Base-by-base conservation (phyloP, 2,329 filamentous ascomycete genomes). In the Cadophora sp. region DNA sequence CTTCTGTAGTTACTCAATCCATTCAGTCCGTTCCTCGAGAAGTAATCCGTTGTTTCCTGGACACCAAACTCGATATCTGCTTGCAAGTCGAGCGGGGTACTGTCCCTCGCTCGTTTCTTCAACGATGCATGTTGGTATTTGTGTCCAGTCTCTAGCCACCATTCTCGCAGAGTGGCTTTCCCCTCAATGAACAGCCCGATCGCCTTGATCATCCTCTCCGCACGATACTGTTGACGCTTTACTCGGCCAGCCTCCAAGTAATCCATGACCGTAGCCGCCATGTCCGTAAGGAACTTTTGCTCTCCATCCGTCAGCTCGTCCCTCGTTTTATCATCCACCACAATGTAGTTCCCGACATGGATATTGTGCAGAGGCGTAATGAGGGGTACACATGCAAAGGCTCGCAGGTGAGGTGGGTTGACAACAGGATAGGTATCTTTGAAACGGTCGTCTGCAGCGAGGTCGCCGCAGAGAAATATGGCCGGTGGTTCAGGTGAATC, bases 361-460 rank as follows among this genome's bases (percentile, higher is more conserved):
- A 85, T 83, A 33, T 85, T 83, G 43, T 82, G 83, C 6, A 74
- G 73, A 0, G 83, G 83, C 3, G 85, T 87, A 30, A 83, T 82
- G 63, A 91, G 85, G 0, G 89, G 89, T 0, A 89, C 87, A 20
- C 84, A 85, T 6, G 85, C 85, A 66, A 87, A 86, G 72, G 88
- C 88, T 55, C 78, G 77, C 36, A 81, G 76, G 39, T 76, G 68
- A 0, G 79, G 79, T 0, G 76, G 68, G 0, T 68, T 73, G 3
- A 73, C 68, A 1, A 82, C 80, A 36, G 80, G 79, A 1, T 74
- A 69, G 47, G 79, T 73, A 7, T 76, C 62, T 51, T 78, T 79
- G 65, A 79, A 83, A 22, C 73, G 74, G 8, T 80, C 76, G 68
- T 83, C 72, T 36, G 78, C 69, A 36, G 71, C 68, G 45, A 83